Evolutionary conservation across 2,329 filamentous ascomycete species (phyloP).

Genomic region (Diaporthe capsici): DNA sequence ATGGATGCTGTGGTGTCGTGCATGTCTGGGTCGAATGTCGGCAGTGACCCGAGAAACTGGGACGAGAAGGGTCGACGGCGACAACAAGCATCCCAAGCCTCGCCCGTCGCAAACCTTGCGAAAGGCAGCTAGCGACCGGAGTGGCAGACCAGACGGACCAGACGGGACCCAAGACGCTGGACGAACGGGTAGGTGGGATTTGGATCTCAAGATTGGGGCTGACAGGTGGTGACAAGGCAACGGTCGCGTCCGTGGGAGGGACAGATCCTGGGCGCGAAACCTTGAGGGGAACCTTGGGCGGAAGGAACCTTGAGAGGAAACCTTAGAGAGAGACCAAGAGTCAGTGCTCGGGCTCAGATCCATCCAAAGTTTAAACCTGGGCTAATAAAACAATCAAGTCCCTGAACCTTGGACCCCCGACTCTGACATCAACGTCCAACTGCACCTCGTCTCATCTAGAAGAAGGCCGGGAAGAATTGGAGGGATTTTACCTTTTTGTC

Average conservation of each 20-base stretch:
- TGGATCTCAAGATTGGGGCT: conserved; percentile 19
- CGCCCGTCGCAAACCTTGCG: conserved; percentile 1
- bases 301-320: neutral
- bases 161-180: conserved; percentile 22
- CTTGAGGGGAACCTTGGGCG: neutral
- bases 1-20: neutral
- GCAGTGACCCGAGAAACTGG: neutral
- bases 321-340: neutral
- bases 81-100: conserved; percentile 18
- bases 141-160: neutral
- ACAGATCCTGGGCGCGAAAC: neutral
- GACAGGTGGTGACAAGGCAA: conserved; percentile 18
- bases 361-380: conserved; percentile 21
- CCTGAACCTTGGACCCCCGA: conserved; percentile 18
- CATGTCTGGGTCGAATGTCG: neutral
- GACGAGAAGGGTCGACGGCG: neutral
- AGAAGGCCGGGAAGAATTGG: neutral
- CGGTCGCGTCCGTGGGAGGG: conserved; percentile 1
- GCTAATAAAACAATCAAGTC: neutral
- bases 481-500: neutral
- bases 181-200: conserved; percentile 27
- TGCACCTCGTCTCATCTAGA: conserved; percentile 14
- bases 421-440: neutral
- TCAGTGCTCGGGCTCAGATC: conserved; percentile 14
- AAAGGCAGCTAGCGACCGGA: neutral